phyloP scores from a whole-genome alignment of 2,329 filamentous ascomycete species.

The Aspergillus uvarum region DNA sequence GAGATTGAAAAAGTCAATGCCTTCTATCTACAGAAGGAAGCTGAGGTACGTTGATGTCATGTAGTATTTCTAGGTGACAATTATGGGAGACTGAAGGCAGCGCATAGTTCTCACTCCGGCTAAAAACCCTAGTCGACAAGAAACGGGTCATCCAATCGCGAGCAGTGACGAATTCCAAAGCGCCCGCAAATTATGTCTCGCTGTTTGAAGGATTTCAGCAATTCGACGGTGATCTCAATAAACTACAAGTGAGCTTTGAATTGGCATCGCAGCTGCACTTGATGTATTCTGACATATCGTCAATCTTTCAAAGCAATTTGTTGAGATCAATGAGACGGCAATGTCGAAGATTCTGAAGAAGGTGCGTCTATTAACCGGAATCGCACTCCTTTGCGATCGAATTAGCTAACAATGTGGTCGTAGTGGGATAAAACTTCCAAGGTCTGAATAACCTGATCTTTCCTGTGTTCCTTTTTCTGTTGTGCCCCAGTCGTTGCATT shows the following conservation, averaged over 20 bases:
- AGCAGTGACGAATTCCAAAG: constrained; percentile 72
- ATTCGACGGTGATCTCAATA: constrained; percentile 94
- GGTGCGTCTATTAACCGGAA: constrained; percentile 44
- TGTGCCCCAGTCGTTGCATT: background rate
- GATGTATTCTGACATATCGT: constrained; percentile 10
- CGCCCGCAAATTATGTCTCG: constrained; percentile 90
- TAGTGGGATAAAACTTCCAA: constrained; percentile 99
- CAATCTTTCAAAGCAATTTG: constrained; percentile 70
- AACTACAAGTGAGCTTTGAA: constrained; percentile 63
- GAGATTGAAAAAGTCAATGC: constrained; percentile 98
- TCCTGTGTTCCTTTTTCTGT: background rate
- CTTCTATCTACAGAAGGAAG: constrained; percentile 97
- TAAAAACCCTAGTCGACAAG: constrained; percentile 91
- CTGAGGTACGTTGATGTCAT: constrained; percentile 67
- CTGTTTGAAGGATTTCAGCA: constrained; percentile 96
- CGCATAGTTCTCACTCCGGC: constrained; percentile 79
- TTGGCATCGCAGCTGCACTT: background rate
- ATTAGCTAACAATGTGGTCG: constrained; percentile 20
- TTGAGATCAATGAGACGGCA: constrained; percentile 95
- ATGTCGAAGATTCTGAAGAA: constrained; percentile 99
- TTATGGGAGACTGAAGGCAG: background rate
- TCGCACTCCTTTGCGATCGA: constrained; percentile 10
- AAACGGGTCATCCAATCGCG: constrained; percentile 87
- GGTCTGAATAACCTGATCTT: constrained; percentile 43
- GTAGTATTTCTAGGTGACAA: background rate